These are phyloP conservation scores for Fusarium sp. DNA, from an alignment of 2,329 filamentous ascomycete genomes.

Conservation along the genomic window DNA sequence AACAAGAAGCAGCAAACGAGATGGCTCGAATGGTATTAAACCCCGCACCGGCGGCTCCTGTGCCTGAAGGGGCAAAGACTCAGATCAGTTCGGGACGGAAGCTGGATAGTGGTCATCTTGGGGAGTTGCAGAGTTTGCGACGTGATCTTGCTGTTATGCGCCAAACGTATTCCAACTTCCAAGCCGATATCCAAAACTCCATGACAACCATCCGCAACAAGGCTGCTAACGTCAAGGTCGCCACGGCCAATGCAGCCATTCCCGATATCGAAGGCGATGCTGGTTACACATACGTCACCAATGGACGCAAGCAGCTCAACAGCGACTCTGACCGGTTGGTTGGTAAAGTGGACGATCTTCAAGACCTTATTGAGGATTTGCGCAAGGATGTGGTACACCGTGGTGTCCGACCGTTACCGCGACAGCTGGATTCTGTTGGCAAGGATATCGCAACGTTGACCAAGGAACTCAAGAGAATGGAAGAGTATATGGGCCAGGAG, in stretches of 20 bases:
- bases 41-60: constrained; percentile 61
- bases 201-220: constrained; percentile 89
- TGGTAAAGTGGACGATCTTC: constrained; percentile 93
- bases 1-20: constrained; percentile 90
- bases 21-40: constrained; percentile 74
- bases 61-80: constrained; percentile 59
- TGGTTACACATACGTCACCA: constrained; percentile 88
- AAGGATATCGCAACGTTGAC: constrained; percentile 88
- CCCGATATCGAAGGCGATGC: constrained; percentile 81
- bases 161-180: constrained; percentile 93
- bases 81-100: constrained; percentile 57
- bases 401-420: constrained; percentile 90
- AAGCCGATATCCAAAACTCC: constrained; percentile 87
- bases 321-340: constrained; percentile 93
- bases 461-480: constrained; percentile 92
- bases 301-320: constrained; percentile 88
- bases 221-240: constrained; percentile 83
- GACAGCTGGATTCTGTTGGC: constrained; percentile 89
- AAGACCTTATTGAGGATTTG: constrained; percentile 95
- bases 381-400: constrained; percentile 96
- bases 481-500: constrained; percentile 91
- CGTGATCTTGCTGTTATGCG: constrained; percentile 92
- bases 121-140: constrained; percentile 85
- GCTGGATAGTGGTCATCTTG: constrained; percentile 74
- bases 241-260: constrained; percentile 78